Conservation (phyloP, 768 basidiomycete genomes). For the Leccinum fibrillosum region DNA sequence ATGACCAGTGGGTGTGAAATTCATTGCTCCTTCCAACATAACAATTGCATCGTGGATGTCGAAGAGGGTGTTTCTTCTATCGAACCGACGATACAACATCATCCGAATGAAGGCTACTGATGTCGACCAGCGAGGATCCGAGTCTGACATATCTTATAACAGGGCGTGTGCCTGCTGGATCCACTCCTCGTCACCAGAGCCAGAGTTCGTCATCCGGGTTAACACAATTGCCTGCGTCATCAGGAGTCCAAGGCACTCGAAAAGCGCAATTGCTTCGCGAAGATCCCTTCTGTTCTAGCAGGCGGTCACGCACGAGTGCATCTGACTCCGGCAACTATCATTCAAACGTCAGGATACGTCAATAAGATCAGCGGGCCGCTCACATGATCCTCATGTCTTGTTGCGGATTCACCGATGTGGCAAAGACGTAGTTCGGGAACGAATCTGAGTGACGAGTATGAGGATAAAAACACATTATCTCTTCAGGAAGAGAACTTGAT, state of each 20-base stretch:
- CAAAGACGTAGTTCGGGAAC: neutral
- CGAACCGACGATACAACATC: neutral
- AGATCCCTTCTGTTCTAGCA: neutral
- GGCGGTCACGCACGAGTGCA: neutral
- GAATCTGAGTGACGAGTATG: neutral
- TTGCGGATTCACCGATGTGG: neutral
- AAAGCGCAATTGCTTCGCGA: neutral
- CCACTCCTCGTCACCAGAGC: neutral
- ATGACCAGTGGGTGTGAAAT: neutral
- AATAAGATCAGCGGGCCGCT: neutral
- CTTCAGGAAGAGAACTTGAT: neutral
- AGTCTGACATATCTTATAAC: neutral
- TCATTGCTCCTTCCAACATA: neutral
- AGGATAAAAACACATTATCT: neutral
- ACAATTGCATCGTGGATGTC: neutral
- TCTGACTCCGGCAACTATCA: neutral
- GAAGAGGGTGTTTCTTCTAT: neutral
- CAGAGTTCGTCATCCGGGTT: too few species aligned
- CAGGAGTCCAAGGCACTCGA: neutral
- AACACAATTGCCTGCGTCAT: too few species aligned
- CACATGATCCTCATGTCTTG: neutral
- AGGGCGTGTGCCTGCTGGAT: too few species aligned
- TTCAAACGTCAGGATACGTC: neutral
- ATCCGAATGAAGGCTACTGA: neutral
- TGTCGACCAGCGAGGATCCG: neutral